Conservation (phyloP, 768 basidiomycete genomes). For the Pleurotus cornucopiae region DNA sequence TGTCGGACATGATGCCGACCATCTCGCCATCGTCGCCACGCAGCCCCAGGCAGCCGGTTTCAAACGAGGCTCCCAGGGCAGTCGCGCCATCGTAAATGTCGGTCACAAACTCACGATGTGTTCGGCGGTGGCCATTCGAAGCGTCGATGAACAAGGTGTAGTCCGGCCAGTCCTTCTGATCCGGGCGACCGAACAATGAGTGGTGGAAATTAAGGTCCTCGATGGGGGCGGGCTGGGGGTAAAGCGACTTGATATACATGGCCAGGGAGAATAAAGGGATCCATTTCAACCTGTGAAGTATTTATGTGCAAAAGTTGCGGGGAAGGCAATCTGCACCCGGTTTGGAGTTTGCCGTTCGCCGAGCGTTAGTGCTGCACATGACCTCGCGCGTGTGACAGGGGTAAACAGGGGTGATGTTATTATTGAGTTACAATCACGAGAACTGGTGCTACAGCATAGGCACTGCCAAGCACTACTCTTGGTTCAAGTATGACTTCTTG, state of each 20-base stretch:
- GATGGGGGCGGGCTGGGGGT: conserved; percentile 43
- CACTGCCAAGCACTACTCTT: neutral
- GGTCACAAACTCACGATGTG: conserved; percentile 45
- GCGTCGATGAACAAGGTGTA: conserved; percentile 55
- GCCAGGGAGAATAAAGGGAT: neutral
- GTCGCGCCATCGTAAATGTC: conserved; percentile 53
- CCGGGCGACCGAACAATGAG: conserved; percentile 49
- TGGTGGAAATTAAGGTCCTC: conserved; percentile 54
- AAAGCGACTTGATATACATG: conserved; percentile 59
- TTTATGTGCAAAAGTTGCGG: neutral
- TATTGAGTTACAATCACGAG: no score
- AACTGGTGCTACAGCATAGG: neutral
- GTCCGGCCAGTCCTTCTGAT: conserved; percentile 53
- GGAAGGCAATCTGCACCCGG: neutral
- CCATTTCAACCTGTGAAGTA: neutral
- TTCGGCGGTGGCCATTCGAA: conserved; percentile 40
- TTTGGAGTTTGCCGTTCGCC: neutral
- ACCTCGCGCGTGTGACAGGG: neutral
- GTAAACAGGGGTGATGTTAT: no score
- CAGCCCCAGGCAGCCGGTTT: conserved; percentile 56
- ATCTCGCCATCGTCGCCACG: conserved; percentile 44
- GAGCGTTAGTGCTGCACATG: neutral
- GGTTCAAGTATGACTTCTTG: neutral
- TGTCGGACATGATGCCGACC: conserved; percentile 67
- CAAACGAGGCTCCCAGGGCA: conserved; percentile 41